Evolutionary conservation across 441 rosid species (phyloP), one percentile per base, ranked within the genome.

Genomic region (Kokia cookei): DNA sequence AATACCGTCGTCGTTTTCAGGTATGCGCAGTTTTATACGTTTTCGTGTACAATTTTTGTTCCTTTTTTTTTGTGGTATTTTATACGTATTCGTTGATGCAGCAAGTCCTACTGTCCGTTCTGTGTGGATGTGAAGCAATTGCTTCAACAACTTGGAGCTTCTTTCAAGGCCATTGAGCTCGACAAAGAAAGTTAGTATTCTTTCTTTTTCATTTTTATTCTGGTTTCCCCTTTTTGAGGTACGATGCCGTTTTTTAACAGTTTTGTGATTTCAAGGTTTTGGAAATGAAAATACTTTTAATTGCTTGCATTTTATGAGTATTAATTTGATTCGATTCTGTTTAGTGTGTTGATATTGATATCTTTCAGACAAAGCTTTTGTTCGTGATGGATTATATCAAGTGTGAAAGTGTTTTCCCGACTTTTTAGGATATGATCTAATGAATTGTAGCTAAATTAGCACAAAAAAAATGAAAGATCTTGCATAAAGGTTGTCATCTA

Each of bases 1-100:
- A 86, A 89, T 37, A 5, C 89, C 53, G 92, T 90, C 70, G 88
- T 90, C 66, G 94, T 94, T 83, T 93, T 91, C 90, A 91, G 96
- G 96, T 74, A 74, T 54, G 7, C 61, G 4, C 17, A 26, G 11
- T 14, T 10, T 17, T 29, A 9, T 14, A 26, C 72, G 55, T 65
- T 0, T 7, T 3, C 19, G 19, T 27, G 48, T 27, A 15, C 13
- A 47, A 24, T 7, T 73, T 7, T 59, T 26, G 5, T 22, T 58
- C 14, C n/a, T 6, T 3, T 48, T 6, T 53, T 17, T 6, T 6
- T 1, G 7, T 5, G 4, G 48, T 45, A 27, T 19, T 63, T n/a
- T 22, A 26, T 65, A n/a, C 55, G 35, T 62, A 29, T n/a, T 3
- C 26, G 0, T 17, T 69, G 69, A 62, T 32, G 84, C 89, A 94